Base-by-base conservation (phyloP, 129 eudicot genomes). In the Lactuca saligna region DNA sequence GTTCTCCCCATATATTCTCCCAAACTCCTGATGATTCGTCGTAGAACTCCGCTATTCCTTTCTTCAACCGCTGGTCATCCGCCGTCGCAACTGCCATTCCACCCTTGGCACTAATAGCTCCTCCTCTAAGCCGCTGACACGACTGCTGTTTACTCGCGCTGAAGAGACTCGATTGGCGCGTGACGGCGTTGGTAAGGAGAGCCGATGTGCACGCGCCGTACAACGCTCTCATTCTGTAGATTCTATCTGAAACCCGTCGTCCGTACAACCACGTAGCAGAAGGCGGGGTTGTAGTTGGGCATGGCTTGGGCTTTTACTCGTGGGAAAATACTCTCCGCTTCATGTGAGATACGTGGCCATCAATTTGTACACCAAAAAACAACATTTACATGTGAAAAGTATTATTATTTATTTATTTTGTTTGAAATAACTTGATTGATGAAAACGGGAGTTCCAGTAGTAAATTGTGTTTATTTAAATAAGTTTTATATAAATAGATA, bases 1-100 rank as follows among this genome's bases (percentile, higher is more conserved):
- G 99, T 66, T 94, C 97, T 17, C 99, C 99, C 99, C 99, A 94
- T 20, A 87, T 81, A 50, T 89, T 81, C 86, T 94, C 99, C 97
- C 99, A 94, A 63, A 87, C 5, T 8, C 89, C 96, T 1, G 96
- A 85, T 0, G 97, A 89, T 62, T 89, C 87, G 20, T 94, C 99
- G 82, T 94, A 94, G 41, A 94, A 71, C 68, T 87, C 99, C 1
- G 96, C 97, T 46, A 94, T 89, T 8, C 99, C 97, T 57, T 87
- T 89, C 80, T 78, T 71, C 76, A 89, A 55, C 71, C 17, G 70
- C 54, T 55, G 67, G 29, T 76, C 74, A 32, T 82, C 83, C 17
- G 77, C 76, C 15, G 56, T 11, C 9, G 70, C 59, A 29, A 63
- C 83, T 70, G 75, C 57, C 68, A 60, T n/a, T 16, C 58, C 54